These are phyloP conservation scores for Rostrohypoxylon terebratum DNA, from an alignment of 495 filamentous ascomycete genomes.

Conservation along the genomic window DNA sequence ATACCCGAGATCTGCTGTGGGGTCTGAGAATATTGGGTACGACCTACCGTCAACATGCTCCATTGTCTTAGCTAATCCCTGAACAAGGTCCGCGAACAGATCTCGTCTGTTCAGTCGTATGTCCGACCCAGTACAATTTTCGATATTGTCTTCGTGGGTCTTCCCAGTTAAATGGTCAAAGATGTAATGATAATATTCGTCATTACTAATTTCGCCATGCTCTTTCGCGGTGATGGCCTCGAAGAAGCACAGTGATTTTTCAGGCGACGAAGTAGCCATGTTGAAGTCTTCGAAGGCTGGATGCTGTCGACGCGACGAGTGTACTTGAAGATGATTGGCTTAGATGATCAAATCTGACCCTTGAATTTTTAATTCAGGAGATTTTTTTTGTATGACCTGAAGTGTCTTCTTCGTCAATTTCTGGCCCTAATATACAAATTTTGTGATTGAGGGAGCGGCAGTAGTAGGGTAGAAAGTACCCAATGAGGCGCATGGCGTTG, in stretches of 20 bases:
- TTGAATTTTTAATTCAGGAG: too few species aligned
- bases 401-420: background rate
- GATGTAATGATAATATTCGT: conserved; percentile 26
- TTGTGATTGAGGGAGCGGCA: background rate
- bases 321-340: background rate
- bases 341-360: too few species aligned
- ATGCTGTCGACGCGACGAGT: background rate
- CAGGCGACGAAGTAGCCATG: background rate
- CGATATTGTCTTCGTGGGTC: conserved; percentile 10
- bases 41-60: conserved; percentile 17
- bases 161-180: conserved; percentile 18
- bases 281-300: background rate
- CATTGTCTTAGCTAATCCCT: conserved; percentile 7
- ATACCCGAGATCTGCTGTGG: background rate
- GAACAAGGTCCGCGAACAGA: conserved; percentile 13
- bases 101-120: background rate
- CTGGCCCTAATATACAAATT: background rate
- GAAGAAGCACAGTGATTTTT: conserved; percentile 32
- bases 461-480: too few species aligned
- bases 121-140: conserved; percentile 1
- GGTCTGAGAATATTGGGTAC: background rate
- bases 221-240: conserved; percentile 10
- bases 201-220: conserved; percentile 3
- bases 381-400: background rate
- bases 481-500: background rate